Percentiles rank a stretch among this genome's conserved stretches.
These are phyloP conservation scores for Penicillium fuscoglaucum DNA, from an alignment of 2,329 filamentous ascomycete species.

Conservation along the genomic window DNA sequence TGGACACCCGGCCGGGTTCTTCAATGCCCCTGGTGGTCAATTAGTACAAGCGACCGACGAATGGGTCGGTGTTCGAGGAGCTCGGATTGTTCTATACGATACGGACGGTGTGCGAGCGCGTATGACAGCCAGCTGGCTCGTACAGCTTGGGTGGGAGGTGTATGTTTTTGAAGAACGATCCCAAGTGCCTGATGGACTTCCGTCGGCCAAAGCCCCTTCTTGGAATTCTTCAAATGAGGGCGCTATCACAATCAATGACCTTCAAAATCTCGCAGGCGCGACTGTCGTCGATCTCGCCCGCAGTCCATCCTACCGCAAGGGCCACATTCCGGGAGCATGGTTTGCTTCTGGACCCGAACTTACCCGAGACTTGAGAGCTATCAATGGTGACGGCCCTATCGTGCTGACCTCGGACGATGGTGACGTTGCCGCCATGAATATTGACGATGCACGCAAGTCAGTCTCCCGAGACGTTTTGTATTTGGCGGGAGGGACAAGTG, in stretches of 20 bases:
- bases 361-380: slow-evolving; percentile 23
- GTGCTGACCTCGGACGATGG: slow-evolving; percentile 28
- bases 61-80: slow-evolving; percentile 35
- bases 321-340: slow-evolving; percentile 34
- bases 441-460: neutral
- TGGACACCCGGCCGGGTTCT: slow-evolving; percentile 28
- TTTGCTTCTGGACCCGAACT: slow-evolving; percentile 36
- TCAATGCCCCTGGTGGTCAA: slow-evolving; percentile 34
- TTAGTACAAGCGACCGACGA: slow-evolving; percentile 36
- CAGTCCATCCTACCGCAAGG: slow-evolving; percentile 31
- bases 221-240: neutral
- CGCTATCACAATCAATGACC: slow-evolving; percentile 12
- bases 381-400: slow-evolving; percentile 22
- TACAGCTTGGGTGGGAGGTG: slow-evolving; percentile 36
- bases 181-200: slow-evolving; percentile 13
- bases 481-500: slow-evolving; percentile 29
- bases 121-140: slow-evolving; percentile 34
- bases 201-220: neutral
- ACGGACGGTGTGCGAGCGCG: slow-evolving; percentile 31
- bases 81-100: slow-evolving; percentile 32
- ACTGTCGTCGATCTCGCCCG: slow-evolving; percentile 33
- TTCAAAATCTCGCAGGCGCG: slow-evolving; percentile 15
- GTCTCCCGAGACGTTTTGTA: slow-evolving; percentile 17
- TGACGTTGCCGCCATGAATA: slow-evolving; percentile 14
- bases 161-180: slow-evolving; percentile 24